Evolutionary conservation across 495 filamentous ascomycete species (phyloP).

Genomic region (Thermothielavioides terrestris): DNA sequence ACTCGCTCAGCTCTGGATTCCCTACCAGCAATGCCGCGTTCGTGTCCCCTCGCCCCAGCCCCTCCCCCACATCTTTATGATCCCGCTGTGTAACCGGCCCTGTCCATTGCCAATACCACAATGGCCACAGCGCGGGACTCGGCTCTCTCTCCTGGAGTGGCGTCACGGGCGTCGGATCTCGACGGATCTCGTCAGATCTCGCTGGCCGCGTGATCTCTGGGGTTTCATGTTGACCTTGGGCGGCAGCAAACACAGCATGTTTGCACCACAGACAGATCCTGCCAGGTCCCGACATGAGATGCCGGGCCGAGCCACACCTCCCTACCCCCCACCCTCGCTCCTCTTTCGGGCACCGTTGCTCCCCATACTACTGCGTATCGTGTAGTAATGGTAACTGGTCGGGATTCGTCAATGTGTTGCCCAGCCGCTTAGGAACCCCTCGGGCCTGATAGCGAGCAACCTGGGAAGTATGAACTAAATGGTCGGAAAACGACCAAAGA

Average conservation of each 20-base stretch:
- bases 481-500: conserved; percentile 3
- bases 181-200: conserved; percentile 8
- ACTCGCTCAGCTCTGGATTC: no score
- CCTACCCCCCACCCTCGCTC: background rate
- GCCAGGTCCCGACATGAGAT: conserved; percentile 9
- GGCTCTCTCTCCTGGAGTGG: background rate
- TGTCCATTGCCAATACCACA: background rate
- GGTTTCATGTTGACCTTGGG: conserved; percentile 3
- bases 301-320: conserved; percentile 7
- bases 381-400: no score
- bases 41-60: background rate
- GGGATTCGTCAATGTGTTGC: conserved; percentile 2
- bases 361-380: no score
- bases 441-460: background rate
- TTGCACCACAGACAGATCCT: conserved; percentile 4
- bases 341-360: background rate
- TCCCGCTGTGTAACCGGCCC: background rate
- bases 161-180: no score
- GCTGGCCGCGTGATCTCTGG: conserved; percentile 13
- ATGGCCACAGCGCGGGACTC: background rate
- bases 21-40: background rate
- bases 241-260: background rate
- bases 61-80: background rate
- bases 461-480: conserved; percentile 1
- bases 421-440: background rate